Evolutionary conservation across 169 alveolate species (phyloP).

Genomic region (Toxoplasma gondii): DNA sequence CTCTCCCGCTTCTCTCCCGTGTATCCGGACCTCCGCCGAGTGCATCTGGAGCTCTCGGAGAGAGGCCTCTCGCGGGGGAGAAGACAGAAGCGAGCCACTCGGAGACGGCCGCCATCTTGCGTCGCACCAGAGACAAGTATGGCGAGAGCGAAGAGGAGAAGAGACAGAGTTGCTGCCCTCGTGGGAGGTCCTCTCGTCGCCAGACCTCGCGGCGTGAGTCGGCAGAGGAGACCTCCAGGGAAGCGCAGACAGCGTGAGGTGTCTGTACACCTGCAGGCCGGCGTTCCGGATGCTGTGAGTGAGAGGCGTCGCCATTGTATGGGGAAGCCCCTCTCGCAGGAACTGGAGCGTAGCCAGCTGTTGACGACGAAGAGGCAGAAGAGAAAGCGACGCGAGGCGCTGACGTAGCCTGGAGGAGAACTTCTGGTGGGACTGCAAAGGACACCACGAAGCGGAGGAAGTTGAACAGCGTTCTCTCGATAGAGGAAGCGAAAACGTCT

Average conservation of each 20-base stretch:
- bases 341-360: not conserved
- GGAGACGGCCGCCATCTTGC: too few relatives aligned
- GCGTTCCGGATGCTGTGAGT: not conserved
- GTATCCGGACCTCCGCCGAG: not conserved
- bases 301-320: not conserved
- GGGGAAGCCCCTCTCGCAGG: not conserved
- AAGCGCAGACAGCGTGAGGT: not conserved
- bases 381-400: not conserved
- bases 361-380: not conserved
- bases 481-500: not conserved
- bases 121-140: too few relatives aligned
- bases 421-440: not conserved
- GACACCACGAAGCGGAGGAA: slow-evolving; percentile 10
- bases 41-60: not conserved
- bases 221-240: not conserved
- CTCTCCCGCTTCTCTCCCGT: not conserved
- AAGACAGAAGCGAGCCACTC: not conserved
- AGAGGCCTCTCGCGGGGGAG: not conserved
- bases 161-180: not conserved
- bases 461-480: not conserved
- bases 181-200: not conserved
- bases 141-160: not conserved
- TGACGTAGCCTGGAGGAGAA: not conserved
- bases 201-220: too few relatives aligned
- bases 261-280: not conserved